Evolutionary conservation across 495 filamentous ascomycete genomes (phyloP).

Genomic region (Penicillium alfredii): DNA sequence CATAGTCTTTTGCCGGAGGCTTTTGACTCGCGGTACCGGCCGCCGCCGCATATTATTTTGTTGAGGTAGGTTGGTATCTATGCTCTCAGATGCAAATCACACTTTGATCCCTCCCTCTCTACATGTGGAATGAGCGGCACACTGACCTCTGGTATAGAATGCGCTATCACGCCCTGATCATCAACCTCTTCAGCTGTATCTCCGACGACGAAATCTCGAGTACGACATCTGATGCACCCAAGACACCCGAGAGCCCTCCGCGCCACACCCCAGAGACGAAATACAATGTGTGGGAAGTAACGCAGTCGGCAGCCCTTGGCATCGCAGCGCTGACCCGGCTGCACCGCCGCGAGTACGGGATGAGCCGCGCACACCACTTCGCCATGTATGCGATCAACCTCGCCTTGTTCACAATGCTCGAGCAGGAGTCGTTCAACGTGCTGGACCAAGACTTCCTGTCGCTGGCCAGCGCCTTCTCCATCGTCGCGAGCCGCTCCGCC

Average conservation of each 20-base stretch:
- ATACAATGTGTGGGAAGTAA: constrained; percentile 19
- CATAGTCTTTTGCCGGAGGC: constrained; percentile 26
- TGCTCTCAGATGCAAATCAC: no score
- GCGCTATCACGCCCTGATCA: constrained; percentile 34
- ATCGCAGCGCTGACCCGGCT: constrained; percentile 32
- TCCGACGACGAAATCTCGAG: constrained; percentile 14
- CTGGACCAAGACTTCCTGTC: constrained; percentile 35
- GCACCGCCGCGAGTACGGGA: constrained; percentile 33
- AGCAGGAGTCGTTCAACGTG: constrained; percentile 31
- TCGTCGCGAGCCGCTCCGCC: constrained; percentile 34
- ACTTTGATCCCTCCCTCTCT: no score
- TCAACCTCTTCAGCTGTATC: constrained; percentile 36
- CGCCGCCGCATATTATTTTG: constrained; percentile 36
- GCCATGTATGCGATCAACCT: constrained; percentile 43
- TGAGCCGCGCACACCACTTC: constrained; percentile 39
- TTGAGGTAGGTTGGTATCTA: constrained; percentile 31
- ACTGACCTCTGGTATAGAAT: constrained; percentile 22
- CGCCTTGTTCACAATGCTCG: constrained; percentile 36
- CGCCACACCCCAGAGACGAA: constrained; percentile 19
- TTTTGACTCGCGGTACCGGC: constrained; percentile 19
- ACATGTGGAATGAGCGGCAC: no score
- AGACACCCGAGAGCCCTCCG: constrained; percentile 33
- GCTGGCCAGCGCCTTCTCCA: constrained; percentile 32
- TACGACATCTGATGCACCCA: constrained; percentile 14
- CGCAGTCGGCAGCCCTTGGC: constrained; percentile 25